Conservation (phyloP, 306 rosid genomes). For the Quercus gilva region DNA sequence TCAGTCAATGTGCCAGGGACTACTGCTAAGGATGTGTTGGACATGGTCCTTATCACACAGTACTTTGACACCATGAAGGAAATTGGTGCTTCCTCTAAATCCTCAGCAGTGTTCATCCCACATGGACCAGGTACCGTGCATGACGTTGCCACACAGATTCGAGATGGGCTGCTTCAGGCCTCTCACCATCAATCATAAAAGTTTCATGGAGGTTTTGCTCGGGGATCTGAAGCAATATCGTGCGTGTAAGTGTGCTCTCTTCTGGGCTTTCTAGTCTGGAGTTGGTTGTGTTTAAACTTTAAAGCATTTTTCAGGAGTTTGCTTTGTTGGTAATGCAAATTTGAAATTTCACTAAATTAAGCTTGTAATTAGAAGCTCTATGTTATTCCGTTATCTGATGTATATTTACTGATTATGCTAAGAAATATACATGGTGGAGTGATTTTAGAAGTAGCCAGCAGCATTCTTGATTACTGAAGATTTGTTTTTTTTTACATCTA, state of each 20-base stretch:
- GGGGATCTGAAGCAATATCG: not conserved
- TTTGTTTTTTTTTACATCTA: too few relatives aligned
- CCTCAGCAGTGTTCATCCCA: conserved; percentile 67
- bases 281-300: not conserved
- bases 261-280: not conserved
- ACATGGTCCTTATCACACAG: conserved; percentile 74
- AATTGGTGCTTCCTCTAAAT: conserved; percentile 71
- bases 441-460: not conserved
- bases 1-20: conserved; percentile 64
- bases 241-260: not conserved
- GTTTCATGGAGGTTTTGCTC: not conserved
- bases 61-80: conserved; percentile 83
- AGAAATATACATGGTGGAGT: not conserved
- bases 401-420: too few relatives aligned
- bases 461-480: too few relatives aligned
- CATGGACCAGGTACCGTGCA: conserved; percentile 70
- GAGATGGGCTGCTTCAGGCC: conserved; percentile 68
- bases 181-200: not conserved
- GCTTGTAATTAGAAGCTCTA: not conserved
- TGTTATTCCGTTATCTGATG: not conserved
- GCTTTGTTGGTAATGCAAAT: not conserved
- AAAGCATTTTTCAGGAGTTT: not conserved
- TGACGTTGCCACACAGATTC: conserved; percentile 59
- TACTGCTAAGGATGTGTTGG: conserved; percentile 64
- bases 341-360: too few relatives aligned